Conservation (phyloP, 352 stramenopile genomes). For the Phytophthora nicotianae region DNA sequence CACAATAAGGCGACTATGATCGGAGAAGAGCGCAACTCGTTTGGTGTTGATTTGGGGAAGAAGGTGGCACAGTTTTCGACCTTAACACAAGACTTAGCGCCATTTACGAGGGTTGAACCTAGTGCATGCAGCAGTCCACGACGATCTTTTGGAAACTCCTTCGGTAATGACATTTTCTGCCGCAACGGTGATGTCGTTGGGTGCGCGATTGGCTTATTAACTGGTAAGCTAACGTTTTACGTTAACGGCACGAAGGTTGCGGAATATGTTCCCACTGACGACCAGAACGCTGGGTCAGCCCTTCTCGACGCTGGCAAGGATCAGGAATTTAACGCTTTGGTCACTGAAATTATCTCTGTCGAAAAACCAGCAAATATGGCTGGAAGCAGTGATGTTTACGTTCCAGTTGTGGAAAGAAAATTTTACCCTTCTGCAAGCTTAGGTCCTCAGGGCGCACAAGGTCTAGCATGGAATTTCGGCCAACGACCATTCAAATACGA, state of each 20-base stretch:
- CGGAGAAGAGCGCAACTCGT: slow-evolving; percentile 42
- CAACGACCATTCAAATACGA: slow-evolving; percentile 60
- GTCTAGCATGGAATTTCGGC: slow-evolving; percentile 77
- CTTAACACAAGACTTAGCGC: slow-evolving; percentile 14
- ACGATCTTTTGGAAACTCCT: slow-evolving; percentile 27
- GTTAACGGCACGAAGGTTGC: slow-evolving; percentile 60
- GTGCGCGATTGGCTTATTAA: slow-evolving; percentile 42
- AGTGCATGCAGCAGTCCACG: slow-evolving; percentile 46
- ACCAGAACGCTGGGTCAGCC: slow-evolving; percentile 1
- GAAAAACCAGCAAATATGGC: slow-evolving; percentile 1
- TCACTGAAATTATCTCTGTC: slow-evolving; percentile 49
- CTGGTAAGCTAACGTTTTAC: slow-evolving; percentile 54
- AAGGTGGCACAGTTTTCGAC: slow-evolving; percentile 39
- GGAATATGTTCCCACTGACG: not conserved
- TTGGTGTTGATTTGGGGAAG: slow-evolving; percentile 56
- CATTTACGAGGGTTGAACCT: slow-evolving; percentile 22
- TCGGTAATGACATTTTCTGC: slow-evolving; percentile 54
- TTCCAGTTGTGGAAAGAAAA: slow-evolving; percentile 1
- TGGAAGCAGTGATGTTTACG: not conserved
- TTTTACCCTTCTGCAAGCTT: slow-evolving; percentile 49
- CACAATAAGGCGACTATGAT: slow-evolving; percentile 34
- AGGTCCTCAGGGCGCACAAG: slow-evolving; percentile 60
- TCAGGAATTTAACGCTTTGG: slow-evolving; percentile 48
- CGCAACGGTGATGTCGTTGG: slow-evolving; percentile 62
- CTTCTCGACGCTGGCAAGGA: slow-evolving; percentile 11